Conservation (phyloP, 2,329 filamentous ascomycete genomes). For the Elsinoe arachidis region DNA sequence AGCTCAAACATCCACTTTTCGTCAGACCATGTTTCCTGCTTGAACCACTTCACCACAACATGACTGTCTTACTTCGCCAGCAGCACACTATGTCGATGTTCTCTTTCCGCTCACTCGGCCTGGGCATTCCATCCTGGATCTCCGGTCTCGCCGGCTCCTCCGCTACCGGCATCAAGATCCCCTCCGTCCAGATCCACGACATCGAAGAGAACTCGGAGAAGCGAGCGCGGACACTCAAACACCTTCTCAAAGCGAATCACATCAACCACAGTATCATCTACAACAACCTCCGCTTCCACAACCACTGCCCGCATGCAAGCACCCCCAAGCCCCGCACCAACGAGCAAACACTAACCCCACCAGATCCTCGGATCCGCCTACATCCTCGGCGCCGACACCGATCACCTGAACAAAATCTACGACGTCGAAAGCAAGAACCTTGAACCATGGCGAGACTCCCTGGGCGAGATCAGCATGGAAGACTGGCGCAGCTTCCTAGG, state of each 20-base stretch:
- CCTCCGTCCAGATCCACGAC: conserved; percentile 64
- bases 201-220: conserved; percentile 75
- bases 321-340: conserved; percentile 21
- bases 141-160: conserved; percentile 19
- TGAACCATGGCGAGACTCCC: conserved; percentile 75
- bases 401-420: conserved; percentile 72
- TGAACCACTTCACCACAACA: neutral
- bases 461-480: conserved; percentile 68
- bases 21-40: neutral
- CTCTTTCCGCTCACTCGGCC: conserved; percentile 15
- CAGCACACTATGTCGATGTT: conserved; percentile 14
- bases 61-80: neutral
- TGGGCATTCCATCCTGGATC: conserved; percentile 20
- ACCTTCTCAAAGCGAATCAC: conserved; percentile 86
- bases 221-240: conserved; percentile 73
- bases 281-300: conserved; percentile 65
- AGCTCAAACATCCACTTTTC: neutral
- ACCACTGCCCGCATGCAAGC: conserved; percentile 67
- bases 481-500: conserved; percentile 87
- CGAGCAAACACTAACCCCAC: conserved; percentile 16
- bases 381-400: conserved; percentile 64
- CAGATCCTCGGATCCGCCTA: conserved; percentile 75
- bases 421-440: conserved; percentile 63
- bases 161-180: conserved; percentile 38
- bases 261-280: conserved; percentile 79